Evolutionary conservation across 176 grass and related monocot genomes (phyloP).

Genomic region (Juncus inflexus): DNA sequence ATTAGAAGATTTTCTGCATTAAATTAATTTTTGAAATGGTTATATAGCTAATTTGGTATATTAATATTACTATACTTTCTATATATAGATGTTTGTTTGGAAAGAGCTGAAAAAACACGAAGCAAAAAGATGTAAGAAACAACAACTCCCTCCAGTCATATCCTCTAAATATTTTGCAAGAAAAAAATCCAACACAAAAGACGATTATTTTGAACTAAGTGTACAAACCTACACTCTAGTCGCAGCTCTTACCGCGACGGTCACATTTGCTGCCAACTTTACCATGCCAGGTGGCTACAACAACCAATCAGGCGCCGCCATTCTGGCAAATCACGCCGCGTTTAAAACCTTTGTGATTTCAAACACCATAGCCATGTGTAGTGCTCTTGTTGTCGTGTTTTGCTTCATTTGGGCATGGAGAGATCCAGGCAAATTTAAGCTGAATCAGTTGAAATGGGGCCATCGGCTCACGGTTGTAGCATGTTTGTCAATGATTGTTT

Average conservation of each 20-base stretch:
- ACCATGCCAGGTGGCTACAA: slow-evolving; percentile 47
- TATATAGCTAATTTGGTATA: not conserved
- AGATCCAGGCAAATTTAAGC: slow-evolving; percentile 25
- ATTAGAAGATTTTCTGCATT: not conserved
- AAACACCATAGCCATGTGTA: slow-evolving; percentile 41
- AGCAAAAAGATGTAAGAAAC: slow-evolving; percentile 28
- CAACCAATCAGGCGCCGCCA: slow-evolving; percentile 3
- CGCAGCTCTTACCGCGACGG: slow-evolving; percentile 45
- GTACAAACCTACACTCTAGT: slow-evolving; percentile 31
- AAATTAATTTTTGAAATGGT: not conserved
- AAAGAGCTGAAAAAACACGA: slow-evolving; percentile 33
- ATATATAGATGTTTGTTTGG: slow-evolving; percentile 29
- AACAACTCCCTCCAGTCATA: slow-evolving; percentile 11
- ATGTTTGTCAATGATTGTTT: slow-evolving; percentile 24
- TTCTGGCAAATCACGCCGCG: slow-evolving; percentile 10
- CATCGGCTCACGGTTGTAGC: slow-evolving; percentile 27
- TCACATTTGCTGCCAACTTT: slow-evolving; percentile 40
- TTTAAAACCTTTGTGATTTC: slow-evolving; percentile 41
- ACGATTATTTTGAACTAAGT: slow-evolving; percentile 19
- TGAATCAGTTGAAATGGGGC: slow-evolving; percentile 31
- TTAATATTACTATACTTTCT: no score
- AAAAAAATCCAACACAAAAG: slow-evolving; percentile 1
- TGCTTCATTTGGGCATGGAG: slow-evolving; percentile 37
- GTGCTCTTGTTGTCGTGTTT: slow-evolving; percentile 32
- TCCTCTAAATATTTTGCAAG: not conserved